Conservation (phyloP, 805 yeast genomes). For the Teunomyces cretensis region DNA sequence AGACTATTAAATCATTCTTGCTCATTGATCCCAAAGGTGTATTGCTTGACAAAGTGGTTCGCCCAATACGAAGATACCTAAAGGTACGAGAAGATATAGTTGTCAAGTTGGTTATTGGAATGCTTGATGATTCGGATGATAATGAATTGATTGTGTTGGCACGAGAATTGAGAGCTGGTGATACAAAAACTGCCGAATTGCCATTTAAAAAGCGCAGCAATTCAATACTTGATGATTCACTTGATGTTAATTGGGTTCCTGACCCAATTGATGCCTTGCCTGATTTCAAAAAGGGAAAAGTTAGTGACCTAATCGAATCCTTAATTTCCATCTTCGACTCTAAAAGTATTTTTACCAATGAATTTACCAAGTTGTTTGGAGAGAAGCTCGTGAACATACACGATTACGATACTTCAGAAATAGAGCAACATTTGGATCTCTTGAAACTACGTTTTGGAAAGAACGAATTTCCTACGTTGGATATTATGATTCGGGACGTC, state of each 20-base stretch:
- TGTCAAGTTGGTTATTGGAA: conserved; percentile 65
- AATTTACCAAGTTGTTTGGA: conserved; percentile 62
- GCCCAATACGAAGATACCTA: conserved; percentile 73
- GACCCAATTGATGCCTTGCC: conserved; percentile 91
- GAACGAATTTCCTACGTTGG: conserved; percentile 63
- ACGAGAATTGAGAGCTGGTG: conserved; percentile 43
- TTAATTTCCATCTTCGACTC: conserved; percentile 71
- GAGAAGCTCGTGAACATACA: conserved; percentile 48
- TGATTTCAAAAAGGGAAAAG: conserved; percentile 64
- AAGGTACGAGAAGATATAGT: conserved; percentile 75
- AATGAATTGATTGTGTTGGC: conserved; percentile 54
- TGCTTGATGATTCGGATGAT: conserved; percentile 48
- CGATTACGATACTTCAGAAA: conserved; percentile 39
- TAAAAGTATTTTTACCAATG: conserved; percentile 63
- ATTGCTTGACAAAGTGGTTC: conserved; percentile 69
- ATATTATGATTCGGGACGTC: conserved; percentile 82
- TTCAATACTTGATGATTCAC: conserved; percentile 25
- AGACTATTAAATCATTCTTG: conserved; percentile 68
- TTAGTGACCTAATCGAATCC: conserved; percentile 68
- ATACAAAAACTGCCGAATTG: not conserved
- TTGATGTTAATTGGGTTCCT: conserved; percentile 68
- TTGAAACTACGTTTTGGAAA: conserved; percentile 67
- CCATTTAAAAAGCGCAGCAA: conserved; percentile 6
- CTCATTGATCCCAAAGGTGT: conserved; percentile 87
- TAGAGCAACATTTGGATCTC: conserved; percentile 45